Conservation (phyloP, 179 eudicot genomes). For the Heliamphora pulchella region DNA sequence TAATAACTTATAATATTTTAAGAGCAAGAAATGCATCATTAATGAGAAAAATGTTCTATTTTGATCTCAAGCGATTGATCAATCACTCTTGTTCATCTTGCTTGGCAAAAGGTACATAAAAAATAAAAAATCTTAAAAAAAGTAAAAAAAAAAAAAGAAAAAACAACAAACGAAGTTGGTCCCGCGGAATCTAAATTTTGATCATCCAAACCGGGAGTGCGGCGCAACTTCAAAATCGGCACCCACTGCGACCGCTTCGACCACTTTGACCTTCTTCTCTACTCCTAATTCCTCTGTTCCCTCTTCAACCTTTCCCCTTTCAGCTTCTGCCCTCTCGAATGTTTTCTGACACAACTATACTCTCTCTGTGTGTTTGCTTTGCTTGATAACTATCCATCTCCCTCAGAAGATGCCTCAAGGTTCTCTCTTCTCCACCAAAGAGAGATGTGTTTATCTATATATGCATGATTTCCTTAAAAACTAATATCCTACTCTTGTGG, state of each 20-base stretch:
- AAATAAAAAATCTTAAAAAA: too few relatives aligned
- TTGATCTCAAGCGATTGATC: too few relatives aligned
- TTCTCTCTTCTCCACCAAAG: background rate
- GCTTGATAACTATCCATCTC: background rate
- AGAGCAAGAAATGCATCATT: too few relatives aligned
- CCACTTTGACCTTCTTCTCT: background rate
- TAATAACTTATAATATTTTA: too few relatives aligned
- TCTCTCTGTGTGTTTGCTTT: background rate
- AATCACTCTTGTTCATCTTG: too few relatives aligned
- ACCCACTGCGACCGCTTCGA: background rate
- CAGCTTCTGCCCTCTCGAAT: background rate
- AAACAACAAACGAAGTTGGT: too few relatives aligned
- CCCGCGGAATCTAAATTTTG: too few relatives aligned
- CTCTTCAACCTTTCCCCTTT: too few relatives aligned
- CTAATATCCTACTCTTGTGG: background rate
- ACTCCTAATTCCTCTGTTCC: background rate
- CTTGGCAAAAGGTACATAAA: too few relatives aligned
- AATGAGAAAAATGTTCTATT: too few relatives aligned
- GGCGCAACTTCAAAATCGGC: background rate
- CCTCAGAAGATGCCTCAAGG: conserved; percentile 18
- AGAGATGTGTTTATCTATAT: background rate
- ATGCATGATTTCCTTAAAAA: background rate
- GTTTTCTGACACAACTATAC: background rate
- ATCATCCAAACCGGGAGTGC: too few relatives aligned
- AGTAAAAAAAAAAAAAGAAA: too few relatives aligned